Conservation (phyloP, 1,284 basidiomycete species). For the Earliella scabrosa region DNA sequence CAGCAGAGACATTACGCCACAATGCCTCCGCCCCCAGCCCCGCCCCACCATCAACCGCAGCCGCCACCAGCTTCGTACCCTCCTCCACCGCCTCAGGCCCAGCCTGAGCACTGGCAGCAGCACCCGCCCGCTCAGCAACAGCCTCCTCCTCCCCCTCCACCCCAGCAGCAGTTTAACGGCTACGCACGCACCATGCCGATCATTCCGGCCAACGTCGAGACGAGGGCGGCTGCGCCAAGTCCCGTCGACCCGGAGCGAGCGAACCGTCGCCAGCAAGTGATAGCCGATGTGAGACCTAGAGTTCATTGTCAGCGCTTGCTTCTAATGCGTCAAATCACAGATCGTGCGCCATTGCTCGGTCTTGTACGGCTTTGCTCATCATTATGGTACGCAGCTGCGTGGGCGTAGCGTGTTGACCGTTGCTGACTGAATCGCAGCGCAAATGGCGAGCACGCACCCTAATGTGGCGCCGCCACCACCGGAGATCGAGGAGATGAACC, state of each 20-base stretch:
- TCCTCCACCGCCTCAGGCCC: slow-evolving; percentile 35
- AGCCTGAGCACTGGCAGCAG: slow-evolving; percentile 43
- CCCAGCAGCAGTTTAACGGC: slow-evolving; percentile 28
- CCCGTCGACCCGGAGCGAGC: slow-evolving; percentile 25
- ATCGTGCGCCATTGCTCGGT: slow-evolving; percentile 63
- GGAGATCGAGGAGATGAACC: slow-evolving; percentile 71
- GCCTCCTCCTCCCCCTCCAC: slow-evolving; percentile 7
- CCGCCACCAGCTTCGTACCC: slow-evolving; percentile 31
- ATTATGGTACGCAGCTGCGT: slow-evolving; percentile 52
- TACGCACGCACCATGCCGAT: slow-evolving; percentile 34
- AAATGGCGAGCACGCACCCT: slow-evolving; percentile 48
- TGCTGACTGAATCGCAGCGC: slow-evolving; percentile 37
- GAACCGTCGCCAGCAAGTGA: slow-evolving; percentile 25
- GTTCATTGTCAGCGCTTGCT: slow-evolving; percentile 4
- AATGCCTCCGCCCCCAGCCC: slow-evolving; percentile 30
- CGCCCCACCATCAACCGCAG: slow-evolving; percentile 34
- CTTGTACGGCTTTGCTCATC: slow-evolving; percentile 65
- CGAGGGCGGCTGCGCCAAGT: slow-evolving; percentile 24
- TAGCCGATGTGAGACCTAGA: slow-evolving; percentile 25
- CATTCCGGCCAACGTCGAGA: slow-evolving; percentile 42
- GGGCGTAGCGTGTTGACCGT: not conserved
- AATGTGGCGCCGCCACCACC: slow-evolving; percentile 53
- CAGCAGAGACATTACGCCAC: slow-evolving; percentile 28
- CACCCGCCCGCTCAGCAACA: slow-evolving; percentile 9
- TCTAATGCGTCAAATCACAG: slow-evolving; percentile 37